Percentiles rank a stretch among this genome's conserved stretches.
Evolutionary conservation across 129 eudicot species (phyloP).

Genomic region (Flaveria sonorensis): DNA sequence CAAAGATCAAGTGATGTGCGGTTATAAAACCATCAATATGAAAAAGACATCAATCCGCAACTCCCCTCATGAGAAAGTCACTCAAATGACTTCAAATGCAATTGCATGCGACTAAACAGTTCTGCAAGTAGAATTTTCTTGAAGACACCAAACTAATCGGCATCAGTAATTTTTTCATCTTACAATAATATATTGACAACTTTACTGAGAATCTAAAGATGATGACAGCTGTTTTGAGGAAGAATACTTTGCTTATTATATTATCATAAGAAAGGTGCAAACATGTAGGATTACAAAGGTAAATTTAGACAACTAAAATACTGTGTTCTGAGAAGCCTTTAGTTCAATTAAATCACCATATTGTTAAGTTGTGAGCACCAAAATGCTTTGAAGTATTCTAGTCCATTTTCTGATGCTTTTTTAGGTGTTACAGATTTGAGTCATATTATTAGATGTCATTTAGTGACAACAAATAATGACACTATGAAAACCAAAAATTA

Average conservation of each 20-base stretch:
- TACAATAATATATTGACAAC: slow-evolving; percentile 5
- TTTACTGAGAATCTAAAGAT: slow-evolving; percentile 7
- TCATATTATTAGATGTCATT: background rate
- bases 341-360: background rate
- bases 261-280: slow-evolving; percentile 2
- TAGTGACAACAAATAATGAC: slow-evolving; percentile 1
- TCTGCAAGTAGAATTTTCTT: slow-evolving; percentile 11
- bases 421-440: background rate
- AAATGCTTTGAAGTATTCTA: background rate
- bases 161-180: slow-evolving; percentile 8
- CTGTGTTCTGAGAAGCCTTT: slow-evolving; percentile 2
- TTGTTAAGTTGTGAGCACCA: slow-evolving; percentile 9
- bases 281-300: background rate
- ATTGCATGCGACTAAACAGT: slow-evolving; percentile 12
- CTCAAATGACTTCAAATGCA: background rate
- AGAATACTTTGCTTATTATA: slow-evolving; percentile 6
- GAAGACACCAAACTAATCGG: background rate
- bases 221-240: slow-evolving; percentile 4
- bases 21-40: slow-evolving; percentile 3
- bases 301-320: slow-evolving; percentile 2
- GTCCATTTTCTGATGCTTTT: slow-evolving; percentile 4
- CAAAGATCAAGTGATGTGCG: slow-evolving; percentile 5
- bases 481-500: background rate
- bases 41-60: background rate
- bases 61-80: background rate